A percentile compares a stretch with the other conserved stretches of the same genome.
These are phyloP conservation scores for Gossypium anomalum DNA, from an alignment of 345 rosid genomes.

Conservation along the genomic window DNA sequence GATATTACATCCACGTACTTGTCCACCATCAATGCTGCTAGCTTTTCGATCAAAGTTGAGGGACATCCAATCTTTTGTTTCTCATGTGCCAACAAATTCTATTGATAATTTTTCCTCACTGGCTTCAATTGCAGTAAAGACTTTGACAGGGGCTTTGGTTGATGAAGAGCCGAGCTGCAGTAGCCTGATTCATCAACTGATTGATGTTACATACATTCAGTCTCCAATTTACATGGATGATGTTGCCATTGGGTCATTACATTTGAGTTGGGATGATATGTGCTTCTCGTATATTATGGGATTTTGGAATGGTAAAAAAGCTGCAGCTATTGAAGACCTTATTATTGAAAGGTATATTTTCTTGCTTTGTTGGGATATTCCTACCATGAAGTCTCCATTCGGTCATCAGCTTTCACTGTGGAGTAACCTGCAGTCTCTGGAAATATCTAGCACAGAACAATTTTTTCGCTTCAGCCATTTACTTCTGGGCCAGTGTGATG, in stretches of 20 bases:
- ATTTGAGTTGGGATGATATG: constrained; percentile 52
- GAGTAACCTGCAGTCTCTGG: constrained; percentile 39
- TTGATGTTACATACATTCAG: constrained; percentile 59
- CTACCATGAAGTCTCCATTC: constrained; percentile 30
- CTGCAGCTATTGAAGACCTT: constrained; percentile 68
- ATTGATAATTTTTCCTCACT: constrained; percentile 66
- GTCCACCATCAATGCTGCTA: constrained; percentile 69
- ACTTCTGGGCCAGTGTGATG: constrained; percentile 41
- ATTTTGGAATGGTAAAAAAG: constrained; percentile 71
- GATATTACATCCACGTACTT: constrained; percentile 56
- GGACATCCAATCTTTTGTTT: constrained; percentile 49
- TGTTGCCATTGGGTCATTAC: constrained; percentile 37
- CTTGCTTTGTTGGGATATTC: constrained; percentile 76
- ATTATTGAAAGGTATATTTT: constrained; percentile 86
- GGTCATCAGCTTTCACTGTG: constrained; percentile 36
- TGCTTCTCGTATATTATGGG: constrained; percentile 61
- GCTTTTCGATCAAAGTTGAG: constrained; percentile 73
- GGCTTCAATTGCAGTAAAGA: constrained; percentile 51
- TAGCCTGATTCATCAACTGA: constrained; percentile 58
- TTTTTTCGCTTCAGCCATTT: constrained; percentile 59
- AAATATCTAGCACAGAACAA: constrained; percentile 38
- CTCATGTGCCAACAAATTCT: constrained; percentile 30
- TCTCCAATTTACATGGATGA: constrained; percentile 49
- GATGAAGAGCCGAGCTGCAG: constrained; percentile 55
- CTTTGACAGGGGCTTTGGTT: constrained; percentile 43